Percentiles rank a stretch among this genome's conserved stretches.
phyloP scores from a whole-genome alignment of 2,329 filamentous ascomycete genomes.

The Didymella lethalis region DNA sequence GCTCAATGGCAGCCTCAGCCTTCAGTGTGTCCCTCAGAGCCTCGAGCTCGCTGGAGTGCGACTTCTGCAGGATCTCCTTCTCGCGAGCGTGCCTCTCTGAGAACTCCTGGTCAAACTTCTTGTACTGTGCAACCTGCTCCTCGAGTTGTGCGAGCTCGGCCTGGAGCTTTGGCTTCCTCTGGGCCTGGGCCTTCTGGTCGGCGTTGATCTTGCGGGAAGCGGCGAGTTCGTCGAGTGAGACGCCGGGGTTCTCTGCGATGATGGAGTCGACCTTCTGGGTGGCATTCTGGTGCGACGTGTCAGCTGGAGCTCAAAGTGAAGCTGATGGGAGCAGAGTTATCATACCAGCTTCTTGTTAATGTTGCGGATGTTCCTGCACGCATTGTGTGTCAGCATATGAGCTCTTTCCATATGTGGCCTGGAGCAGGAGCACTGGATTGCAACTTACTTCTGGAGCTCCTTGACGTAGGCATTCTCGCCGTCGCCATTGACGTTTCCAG shows the following conservation, averaged over 20 bases:
- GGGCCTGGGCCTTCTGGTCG: conserved; percentile 78
- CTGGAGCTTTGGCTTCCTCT: conserved; percentile 78
- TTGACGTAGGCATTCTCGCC: conserved; percentile 83
- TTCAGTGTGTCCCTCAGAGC: conserved; percentile 63
- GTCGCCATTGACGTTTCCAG: conserved; percentile 63
- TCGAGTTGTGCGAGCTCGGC: conserved; percentile 73
- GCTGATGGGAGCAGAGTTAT: conserved; percentile 27
- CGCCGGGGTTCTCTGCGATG: conserved; percentile 72
- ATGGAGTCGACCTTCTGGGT: conserved; percentile 76
- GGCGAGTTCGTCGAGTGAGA: conserved; percentile 77
- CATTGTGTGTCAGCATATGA: conserved; percentile 27
- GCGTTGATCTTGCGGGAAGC: conserved; percentile 75
- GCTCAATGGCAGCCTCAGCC: conserved; percentile 60
- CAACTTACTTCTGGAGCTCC: conserved; percentile 86
- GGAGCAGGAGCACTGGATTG: conserved; percentile 12
- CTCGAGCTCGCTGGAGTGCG: conserved; percentile 66
- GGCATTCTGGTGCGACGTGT: conserved; percentile 62
- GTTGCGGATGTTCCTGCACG: conserved; percentile 81
- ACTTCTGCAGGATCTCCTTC: conserved; percentile 62
- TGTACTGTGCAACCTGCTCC: conserved; percentile 76
- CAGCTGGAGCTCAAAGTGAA: conserved; percentile 25
- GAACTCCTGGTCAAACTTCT: conserved; percentile 78
- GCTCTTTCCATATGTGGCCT: conserved; percentile 9
- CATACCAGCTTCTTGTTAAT: conserved; percentile 92
- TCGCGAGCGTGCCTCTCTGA: conserved; percentile 66